phyloP scores from a whole-genome alignment of 345 rosid genomes.

The Chamaenerion angustifolium region DNA sequence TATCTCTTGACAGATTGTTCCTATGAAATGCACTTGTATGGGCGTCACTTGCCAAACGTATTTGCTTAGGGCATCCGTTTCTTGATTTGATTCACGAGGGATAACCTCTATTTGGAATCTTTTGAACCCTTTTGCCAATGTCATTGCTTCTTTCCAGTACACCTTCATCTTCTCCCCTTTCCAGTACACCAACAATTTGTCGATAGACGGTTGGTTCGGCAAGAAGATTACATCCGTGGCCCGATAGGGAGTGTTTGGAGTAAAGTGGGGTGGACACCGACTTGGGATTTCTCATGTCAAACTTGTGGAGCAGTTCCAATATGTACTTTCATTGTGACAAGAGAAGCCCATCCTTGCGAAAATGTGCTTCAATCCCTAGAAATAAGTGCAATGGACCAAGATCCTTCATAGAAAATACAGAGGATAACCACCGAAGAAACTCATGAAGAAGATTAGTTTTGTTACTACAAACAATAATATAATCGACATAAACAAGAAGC shows the following conservation, averaged over 20 bases:
- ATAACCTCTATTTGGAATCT: too few species aligned
- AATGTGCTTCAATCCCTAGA: too few species aligned
- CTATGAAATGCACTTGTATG: too few species aligned
- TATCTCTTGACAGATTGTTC: too few species aligned
- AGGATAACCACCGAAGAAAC: background rate
- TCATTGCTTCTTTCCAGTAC: too few species aligned
- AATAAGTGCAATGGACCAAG: background rate
- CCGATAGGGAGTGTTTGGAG: background rate
- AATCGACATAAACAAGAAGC: too few species aligned
- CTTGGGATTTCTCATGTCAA: background rate
- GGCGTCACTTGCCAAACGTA: too few species aligned
- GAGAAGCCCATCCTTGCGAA: background rate
- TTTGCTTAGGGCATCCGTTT: too few species aligned
- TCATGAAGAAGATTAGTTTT: background rate
- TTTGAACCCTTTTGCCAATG: too few species aligned
- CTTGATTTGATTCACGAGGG: too few species aligned
- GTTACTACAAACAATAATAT: too few species aligned
- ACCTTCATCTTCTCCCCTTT: too few species aligned
- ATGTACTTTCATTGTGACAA: background rate
- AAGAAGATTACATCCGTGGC: background rate
- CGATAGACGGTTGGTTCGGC: background rate
- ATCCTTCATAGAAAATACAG: slow-evolving; percentile 1
- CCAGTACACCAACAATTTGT: background rate
- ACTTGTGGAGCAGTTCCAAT: background rate
- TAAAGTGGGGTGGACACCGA: background rate